These are phyloP conservation scores for Rhodotorula sp. DNA, from an alignment of 1,284 basidiomycete species.

Conservation along the genomic window DNA sequence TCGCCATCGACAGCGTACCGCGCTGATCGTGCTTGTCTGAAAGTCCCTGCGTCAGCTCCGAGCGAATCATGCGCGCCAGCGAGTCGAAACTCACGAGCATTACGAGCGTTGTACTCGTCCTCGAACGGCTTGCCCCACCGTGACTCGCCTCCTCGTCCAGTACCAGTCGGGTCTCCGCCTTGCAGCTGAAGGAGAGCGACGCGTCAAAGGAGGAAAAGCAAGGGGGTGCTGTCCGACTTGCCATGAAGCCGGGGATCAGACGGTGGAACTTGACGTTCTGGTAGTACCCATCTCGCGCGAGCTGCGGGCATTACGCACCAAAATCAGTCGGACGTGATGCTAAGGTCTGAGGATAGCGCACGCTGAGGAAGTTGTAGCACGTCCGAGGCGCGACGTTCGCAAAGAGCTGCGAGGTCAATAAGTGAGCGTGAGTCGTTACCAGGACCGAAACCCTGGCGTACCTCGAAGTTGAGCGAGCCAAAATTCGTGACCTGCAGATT, in stretches of 20 bases:
- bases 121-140: constrained; percentile 93
- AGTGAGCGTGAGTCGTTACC: background rate
- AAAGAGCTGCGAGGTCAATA: constrained; percentile 68
- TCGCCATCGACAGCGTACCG: constrained; percentile 84
- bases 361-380: constrained; percentile 94
- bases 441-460: constrained; percentile 60
- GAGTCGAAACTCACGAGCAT: constrained; percentile 46
- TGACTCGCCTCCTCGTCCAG: constrained; percentile 88
- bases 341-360: constrained; percentile 81
- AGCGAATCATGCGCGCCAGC: background rate
- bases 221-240: background rate
- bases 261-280: constrained; percentile 84
- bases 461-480: constrained; percentile 30
- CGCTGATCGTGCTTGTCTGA: constrained; percentile 58
- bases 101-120: constrained; percentile 76
- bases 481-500: constrained; percentile 1
- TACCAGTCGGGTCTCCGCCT: constrained; percentile 63
- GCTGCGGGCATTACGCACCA: constrained; percentile 45
- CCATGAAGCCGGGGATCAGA: constrained; percentile 94
- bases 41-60: background rate
- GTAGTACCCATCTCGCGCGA: constrained; percentile 85
- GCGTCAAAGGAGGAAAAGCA: background rate
- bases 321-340: constrained; percentile 52
- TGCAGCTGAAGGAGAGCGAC: constrained; percentile 23
- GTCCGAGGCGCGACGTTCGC: constrained; percentile 96